Percentiles rank a stretch among this genome's conserved stretches.
phyloP scores from a whole-genome alignment of 23 red algal genomes.

The Gracilariopsis chorda region DNA sequence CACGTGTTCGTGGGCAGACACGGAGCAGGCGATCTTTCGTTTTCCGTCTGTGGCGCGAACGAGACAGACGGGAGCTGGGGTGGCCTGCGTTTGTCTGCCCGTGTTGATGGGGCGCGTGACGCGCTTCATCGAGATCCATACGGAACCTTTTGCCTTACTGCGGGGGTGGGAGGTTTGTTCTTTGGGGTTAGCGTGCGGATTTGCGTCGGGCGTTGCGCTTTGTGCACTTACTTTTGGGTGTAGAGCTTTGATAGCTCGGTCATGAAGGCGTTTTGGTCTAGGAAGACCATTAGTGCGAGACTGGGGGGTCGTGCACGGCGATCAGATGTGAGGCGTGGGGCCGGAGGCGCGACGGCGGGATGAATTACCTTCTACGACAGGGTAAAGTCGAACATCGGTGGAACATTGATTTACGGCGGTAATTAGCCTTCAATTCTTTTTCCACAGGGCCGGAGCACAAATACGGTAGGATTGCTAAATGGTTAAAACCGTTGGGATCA shows the following conservation, averaged over 20 bases:
- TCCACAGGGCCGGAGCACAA: too few relatives aligned
- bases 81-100: constrained; percentile 20
- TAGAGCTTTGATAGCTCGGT: constrained; percentile 74
- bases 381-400: too few relatives aligned
- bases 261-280: constrained; percentile 74
- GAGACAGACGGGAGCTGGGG: constrained; percentile 39
- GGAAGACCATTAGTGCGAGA: constrained; percentile 28
- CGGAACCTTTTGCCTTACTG: constrained; percentile 68
- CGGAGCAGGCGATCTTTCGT: constrained; percentile 60
- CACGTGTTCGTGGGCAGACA: constrained; percentile 45
- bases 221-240: constrained; percentile 38
- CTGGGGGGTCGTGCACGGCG: background rate
- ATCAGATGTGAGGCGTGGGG: too few relatives aligned
- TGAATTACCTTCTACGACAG: too few relatives aligned
- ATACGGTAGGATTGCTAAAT: too few relatives aligned
- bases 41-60: constrained; percentile 68
- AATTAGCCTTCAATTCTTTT: too few relatives aligned
- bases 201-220: background rate
- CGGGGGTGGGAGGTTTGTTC: too few relatives aligned
- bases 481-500: too few relatives aligned
- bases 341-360: too few relatives aligned
- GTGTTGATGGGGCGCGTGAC: constrained; percentile 48
- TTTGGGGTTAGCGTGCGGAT: too few relatives aligned
- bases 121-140: constrained; percentile 72
- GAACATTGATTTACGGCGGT: too few relatives aligned